Percentiles rank a stretch among this genome's conserved stretches.
Evolutionary conservation across 2,329 filamentous ascomycete species (phyloP).

Genomic region (Fusarium acutatum): DNA sequence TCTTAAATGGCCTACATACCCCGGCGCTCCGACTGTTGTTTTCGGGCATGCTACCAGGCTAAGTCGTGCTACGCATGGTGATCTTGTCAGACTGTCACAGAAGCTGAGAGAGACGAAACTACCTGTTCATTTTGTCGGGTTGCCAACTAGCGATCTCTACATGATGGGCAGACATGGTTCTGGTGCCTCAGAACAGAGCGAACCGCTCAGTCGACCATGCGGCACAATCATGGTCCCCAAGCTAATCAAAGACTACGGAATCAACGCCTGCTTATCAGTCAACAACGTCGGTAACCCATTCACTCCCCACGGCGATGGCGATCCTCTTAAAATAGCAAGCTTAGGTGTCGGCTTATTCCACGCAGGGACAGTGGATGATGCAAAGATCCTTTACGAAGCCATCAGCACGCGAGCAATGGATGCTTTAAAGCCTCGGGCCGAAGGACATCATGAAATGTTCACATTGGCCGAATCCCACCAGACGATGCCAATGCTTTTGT

Average conservation of each 20-base stretch:
- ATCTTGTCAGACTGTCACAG: not conserved
- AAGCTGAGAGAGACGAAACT: not conserved
- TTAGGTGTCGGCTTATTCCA: slow-evolving; percentile 3
- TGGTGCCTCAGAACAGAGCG: accelerated
- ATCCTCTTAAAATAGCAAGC: not conserved
- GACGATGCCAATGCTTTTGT: not conserved
- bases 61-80: not conserved
- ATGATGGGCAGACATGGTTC: slow-evolving; percentile 1
- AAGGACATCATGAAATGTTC: accelerated
- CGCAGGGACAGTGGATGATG: not conserved
- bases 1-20: not conserved
- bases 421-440: not conserved
- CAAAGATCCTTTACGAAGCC: not conserved
- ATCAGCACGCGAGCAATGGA: slow-evolving; percentile 3
- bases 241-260: not conserved
- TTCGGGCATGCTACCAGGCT: slow-evolving; percentile 10
- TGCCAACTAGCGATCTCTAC: slow-evolving; percentile 5
- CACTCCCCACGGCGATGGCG: not conserved
- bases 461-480: accelerated
- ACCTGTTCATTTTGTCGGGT: not conserved
- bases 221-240: slow-evolving; percentile 9
- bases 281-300: slow-evolving; percentile 7
- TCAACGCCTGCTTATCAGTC: not conserved
- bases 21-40: not conserved
- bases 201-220: slow-evolving; percentile 1